Percentiles rank a stretch among this genome's conserved stretches.
Conservation (phyloP, 805 yeast species). For the Pichia nakasei region DNA sequence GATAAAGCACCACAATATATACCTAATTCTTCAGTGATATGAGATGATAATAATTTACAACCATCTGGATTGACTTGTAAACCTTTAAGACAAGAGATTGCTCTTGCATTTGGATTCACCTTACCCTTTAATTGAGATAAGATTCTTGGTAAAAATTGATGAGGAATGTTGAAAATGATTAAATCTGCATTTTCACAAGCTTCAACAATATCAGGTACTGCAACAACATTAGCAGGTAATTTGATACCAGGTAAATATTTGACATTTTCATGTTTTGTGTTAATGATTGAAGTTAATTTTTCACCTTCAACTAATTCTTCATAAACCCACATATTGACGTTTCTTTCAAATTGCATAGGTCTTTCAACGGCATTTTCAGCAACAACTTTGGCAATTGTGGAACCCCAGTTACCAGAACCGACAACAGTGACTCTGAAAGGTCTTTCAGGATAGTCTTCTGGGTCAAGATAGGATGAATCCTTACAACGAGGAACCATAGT, state of each 20-base stretch:
- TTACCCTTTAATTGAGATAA: constrained; percentile 70
- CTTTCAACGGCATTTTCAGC: constrained; percentile 77
- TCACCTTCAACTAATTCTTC: constrained; percentile 75
- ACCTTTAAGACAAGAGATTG: constrained; percentile 94
- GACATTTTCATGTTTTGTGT: constrained; percentile 86
- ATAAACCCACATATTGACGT: constrained; percentile 95
- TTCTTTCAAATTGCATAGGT: constrained; percentile 59
- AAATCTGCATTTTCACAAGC: constrained; percentile 79
- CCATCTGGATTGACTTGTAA: constrained; percentile 82
- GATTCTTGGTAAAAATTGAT: constrained; percentile 81
- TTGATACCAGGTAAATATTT: constrained; percentile 85
- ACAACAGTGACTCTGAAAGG: constrained; percentile 60
- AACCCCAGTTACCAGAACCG: constrained; percentile 98
- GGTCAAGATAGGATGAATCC: constrained; percentile 10
- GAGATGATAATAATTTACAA: constrained; percentile 72
- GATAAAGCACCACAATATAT: constrained; percentile 93
- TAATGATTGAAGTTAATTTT: constrained; percentile 84
- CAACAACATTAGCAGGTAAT: constrained; percentile 79
- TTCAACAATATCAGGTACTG: constrained; percentile 73
- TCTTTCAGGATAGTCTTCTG: constrained; percentile 19
- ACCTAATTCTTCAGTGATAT: constrained; percentile 71
- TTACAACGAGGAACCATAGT: constrained; percentile 16
- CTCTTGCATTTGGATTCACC: constrained; percentile 63
- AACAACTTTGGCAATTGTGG: constrained; percentile 90
- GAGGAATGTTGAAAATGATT: constrained; percentile 91